These are phyloP conservation scores for Umbilicaria muhlenbergii DNA, from an alignment of 495 filamentous ascomycete genomes.

Conservation along the genomic window DNA sequence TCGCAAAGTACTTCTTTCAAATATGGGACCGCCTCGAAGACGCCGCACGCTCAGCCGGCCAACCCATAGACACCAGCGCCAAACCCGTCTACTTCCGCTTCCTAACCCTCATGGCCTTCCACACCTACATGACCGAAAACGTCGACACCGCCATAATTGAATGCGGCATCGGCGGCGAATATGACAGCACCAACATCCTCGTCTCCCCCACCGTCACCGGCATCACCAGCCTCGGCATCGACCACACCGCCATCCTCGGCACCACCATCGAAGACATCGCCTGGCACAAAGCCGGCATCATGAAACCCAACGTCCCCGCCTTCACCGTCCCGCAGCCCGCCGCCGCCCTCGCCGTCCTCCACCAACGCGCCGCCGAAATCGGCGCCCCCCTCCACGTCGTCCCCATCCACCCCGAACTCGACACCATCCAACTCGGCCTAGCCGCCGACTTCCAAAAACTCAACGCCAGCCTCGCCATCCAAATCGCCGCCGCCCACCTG, in stretches of 20 bases:
- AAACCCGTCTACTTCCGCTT: constrained; percentile 88
- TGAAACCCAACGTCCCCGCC: constrained; percentile 54
- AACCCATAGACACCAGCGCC: constrained; percentile 26
- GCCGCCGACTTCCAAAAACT: constrained; percentile 69
- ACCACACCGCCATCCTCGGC: constrained; percentile 69
- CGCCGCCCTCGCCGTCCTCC: constrained; percentile 51
- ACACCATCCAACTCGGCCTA: constrained; percentile 52
- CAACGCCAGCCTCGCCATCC: constrained; percentile 74
- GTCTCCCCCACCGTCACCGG: constrained; percentile 53
- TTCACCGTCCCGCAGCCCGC: constrained; percentile 62
- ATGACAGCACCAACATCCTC: constrained; percentile 87
- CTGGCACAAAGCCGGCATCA: constrained; percentile 93
- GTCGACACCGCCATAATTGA: constrained; percentile 80
- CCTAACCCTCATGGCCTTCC: constrained; percentile 78
- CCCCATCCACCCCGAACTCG: constrained; percentile 44
- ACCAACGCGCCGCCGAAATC: constrained; percentile 54
- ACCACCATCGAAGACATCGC: constrained; percentile 80
- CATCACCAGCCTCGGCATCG: constrained; percentile 79
- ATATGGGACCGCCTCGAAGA: constrained; percentile 66
- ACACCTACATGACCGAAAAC: constrained; percentile 66
- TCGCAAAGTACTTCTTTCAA: constrained; percentile 78
- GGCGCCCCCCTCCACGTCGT: constrained; percentile 41
- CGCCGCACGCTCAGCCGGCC: constrained; percentile 30
- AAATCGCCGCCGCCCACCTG: constrained; percentile 39
- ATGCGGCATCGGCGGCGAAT: constrained; percentile 86